Conservation (phyloP, 306 rosid genomes). For the Medicago ruthenica region DNA sequence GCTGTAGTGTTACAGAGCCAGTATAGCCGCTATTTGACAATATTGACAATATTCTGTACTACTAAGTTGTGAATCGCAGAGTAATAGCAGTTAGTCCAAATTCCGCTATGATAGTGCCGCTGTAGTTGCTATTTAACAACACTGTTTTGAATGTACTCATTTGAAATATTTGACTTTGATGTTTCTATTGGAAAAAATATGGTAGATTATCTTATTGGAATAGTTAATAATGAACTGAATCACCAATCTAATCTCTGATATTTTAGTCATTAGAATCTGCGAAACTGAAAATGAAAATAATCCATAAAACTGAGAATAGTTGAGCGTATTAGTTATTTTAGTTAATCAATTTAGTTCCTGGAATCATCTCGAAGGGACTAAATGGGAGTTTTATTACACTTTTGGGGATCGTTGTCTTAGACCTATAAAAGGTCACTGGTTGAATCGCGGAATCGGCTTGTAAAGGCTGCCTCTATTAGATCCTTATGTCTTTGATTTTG, state of each 20-base stretch:
- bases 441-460: background rate
- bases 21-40: too few relatives aligned
- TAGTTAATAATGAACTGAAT: background rate
- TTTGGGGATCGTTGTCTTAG: background rate
- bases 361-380: background rate
- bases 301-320: background rate
- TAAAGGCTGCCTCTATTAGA: background rate
- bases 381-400: background rate
- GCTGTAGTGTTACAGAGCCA: too few relatives aligned
- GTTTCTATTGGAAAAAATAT: background rate
- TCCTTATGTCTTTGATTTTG: background rate
- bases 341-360: background rate
- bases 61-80: too few relatives aligned
- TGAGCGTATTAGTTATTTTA: background rate
- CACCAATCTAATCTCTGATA: background rate
- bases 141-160: background rate
- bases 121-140: too few relatives aligned
- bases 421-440: background rate
- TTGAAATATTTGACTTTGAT: background rate
- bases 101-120: too few relatives aligned
- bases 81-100: too few relatives aligned
- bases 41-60: too few relatives aligned
- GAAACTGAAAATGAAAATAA: background rate
- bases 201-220: background rate
- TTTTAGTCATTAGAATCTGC: background rate